Evolutionary conservation across 257 asterid species (phyloP).

Genomic region (Ilex asprella): DNA sequence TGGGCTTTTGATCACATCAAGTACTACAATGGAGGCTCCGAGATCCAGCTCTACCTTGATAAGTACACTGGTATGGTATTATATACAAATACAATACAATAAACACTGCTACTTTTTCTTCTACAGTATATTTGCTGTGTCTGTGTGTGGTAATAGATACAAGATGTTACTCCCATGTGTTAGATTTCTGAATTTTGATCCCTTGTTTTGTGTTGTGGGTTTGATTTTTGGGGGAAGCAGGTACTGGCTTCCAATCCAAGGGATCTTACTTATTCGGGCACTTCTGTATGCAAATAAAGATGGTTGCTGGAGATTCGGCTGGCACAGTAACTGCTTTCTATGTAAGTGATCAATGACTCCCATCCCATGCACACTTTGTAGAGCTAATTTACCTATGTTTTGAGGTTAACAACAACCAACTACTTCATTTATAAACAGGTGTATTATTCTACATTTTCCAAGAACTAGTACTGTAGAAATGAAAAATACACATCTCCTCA

Average conservation of each 20-base stretch:
- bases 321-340: constrained; percentile 89
- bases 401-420: too few species aligned
- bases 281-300: constrained; percentile 73
- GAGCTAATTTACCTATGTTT: too few species aligned
- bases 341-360: constrained; percentile 25
- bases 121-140: too few species aligned
- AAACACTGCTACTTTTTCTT: neutral
- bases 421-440: too few species aligned
- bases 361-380: neutral
- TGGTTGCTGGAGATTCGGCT: constrained; percentile 85
- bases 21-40: constrained; percentile 56
- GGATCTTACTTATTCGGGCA: constrained; percentile 78
- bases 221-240: constrained; percentile 13
- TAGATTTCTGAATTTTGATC: too few species aligned
- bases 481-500: too few species aligned
- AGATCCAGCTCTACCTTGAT: constrained; percentile 77
- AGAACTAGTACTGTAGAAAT: too few species aligned
- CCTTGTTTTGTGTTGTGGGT: too few species aligned
- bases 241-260: constrained; percentile 80
- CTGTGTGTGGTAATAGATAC: too few species aligned
- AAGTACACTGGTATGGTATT: constrained; percentile 43
- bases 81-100: neutral
- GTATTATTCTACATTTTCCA: too few species aligned
- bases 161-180: too few species aligned
- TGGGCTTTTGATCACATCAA: constrained; percentile 86